phyloP scores from a whole-genome alignment of 1,284 basidiomycete genomes.

The Ganoderma lingzhi region DNA sequence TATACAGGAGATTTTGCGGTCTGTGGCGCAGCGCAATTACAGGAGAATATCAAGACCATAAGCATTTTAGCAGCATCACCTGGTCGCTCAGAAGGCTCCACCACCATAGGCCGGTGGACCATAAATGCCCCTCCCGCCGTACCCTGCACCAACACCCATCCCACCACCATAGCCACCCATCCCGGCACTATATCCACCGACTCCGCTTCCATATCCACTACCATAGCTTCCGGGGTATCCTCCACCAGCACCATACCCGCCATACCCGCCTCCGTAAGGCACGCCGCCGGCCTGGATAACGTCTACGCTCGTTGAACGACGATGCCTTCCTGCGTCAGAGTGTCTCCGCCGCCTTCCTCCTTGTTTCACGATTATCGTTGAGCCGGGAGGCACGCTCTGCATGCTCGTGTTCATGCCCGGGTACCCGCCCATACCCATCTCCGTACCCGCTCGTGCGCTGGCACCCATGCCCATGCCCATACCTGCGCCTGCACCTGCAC shows the following conservation, averaged over 20 bases:
- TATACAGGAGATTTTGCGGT: background rate
- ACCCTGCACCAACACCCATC: background rate
- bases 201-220: conserved; percentile 15
- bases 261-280: conserved; percentile 9
- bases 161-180: background rate
- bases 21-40: background rate
- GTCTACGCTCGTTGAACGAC: conserved; percentile 31
- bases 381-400: conserved; percentile 21
- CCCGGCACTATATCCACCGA: background rate
- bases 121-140: background rate
- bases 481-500: too few species aligned
- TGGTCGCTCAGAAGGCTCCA: background rate
- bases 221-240: conserved; percentile 17
- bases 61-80: background rate
- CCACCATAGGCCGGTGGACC: background rate
- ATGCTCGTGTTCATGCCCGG: conserved; percentile 6
- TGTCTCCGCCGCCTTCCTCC: conserved; percentile 15
- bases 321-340: conserved; percentile 25
- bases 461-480: background rate
- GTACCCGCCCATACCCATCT: conserved; percentile 5
- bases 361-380: conserved; percentile 33
- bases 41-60: background rate
- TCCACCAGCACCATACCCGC: conserved; percentile 13
- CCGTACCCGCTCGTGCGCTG: background rate
- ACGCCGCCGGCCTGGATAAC: conserved; percentile 19